A percentile compares a stretch with the other conserved stretches of the same genome.
Conservation (phyloP, 352 stramenopile genomes). For the Globisporangium megalacanthum region DNA sequence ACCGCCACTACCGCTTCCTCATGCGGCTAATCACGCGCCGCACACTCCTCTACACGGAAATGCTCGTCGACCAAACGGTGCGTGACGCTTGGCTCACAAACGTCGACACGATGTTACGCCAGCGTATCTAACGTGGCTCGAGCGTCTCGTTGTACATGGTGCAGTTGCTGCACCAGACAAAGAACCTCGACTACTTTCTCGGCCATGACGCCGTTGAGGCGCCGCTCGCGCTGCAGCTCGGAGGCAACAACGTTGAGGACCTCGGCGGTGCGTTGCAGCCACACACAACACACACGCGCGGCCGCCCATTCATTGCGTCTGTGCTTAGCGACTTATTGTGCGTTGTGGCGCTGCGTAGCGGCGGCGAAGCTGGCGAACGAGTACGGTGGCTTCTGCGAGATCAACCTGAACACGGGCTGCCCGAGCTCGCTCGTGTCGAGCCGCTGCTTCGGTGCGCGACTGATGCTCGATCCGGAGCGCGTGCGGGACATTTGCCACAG, state of each 20-base stretch:
- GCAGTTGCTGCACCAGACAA: slow-evolving; percentile 76
- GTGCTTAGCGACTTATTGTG: not conserved
- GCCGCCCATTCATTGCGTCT: not conserved
- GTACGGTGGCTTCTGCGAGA: slow-evolving; percentile 90
- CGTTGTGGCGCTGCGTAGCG: slow-evolving; percentile 7
- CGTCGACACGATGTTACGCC: not conserved
- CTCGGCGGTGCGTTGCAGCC: slow-evolving; percentile 44
- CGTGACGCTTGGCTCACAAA: slow-evolving; percentile 3
- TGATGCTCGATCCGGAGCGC: slow-evolving; percentile 96
- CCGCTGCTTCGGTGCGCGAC: slow-evolving; percentile 93
- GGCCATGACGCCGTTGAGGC: slow-evolving; percentile 79
- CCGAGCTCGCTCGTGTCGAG: slow-evolving; percentile 80
- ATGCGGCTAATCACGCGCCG: slow-evolving; percentile 91
- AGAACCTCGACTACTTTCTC: slow-evolving; percentile 88
- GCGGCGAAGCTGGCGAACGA: slow-evolving; percentile 68
- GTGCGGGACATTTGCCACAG: slow-evolving; percentile 90
- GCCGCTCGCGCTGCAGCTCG: slow-evolving; percentile 92
- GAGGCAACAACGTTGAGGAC: slow-evolving; percentile 85
- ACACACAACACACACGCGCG: not conserved
- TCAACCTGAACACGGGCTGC: slow-evolving; percentile 98
- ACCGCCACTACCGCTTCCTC: slow-evolving; percentile 93
- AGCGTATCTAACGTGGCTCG: not conserved
- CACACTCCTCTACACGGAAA: slow-evolving; percentile 97
- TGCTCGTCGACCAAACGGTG: slow-evolving; percentile 97
- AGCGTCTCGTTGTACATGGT: not conserved